Base-by-base conservation (phyloP, 768 basidiomycete genomes). In the Macrocybe gigantea region DNA sequence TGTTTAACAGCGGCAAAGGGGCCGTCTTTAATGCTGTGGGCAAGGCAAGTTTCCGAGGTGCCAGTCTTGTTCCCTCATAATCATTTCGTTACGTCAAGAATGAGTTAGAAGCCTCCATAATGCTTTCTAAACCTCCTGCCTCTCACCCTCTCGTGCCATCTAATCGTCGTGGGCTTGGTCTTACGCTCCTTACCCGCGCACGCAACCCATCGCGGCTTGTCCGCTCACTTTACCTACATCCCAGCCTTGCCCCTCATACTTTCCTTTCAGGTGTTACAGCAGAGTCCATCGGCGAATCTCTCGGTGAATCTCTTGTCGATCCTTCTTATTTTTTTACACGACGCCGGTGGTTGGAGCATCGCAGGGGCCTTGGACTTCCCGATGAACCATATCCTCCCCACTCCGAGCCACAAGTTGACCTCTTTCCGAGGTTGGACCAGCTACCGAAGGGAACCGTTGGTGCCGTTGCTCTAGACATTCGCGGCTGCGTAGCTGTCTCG, bases 11-110 rank as follows among this genome's bases (percentile, higher is more conserved):
- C 30, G 88, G 79, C 13, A 86, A 84, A 56, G 89, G 90, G 3
- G 84, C 89, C 7, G 88, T 92, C 12, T 92, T 89, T 68, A 92
- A 91, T 54, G 66, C 75, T 8, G 87, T 69, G 7, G 88, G 89
- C 39, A 88, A 89, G 74, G 88, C 87, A 47, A 41, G 62, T 5
- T 38, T 29, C 6, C n/a, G 43, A 30, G 31, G 47, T 11, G 39
- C 5, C 29, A n/a, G 12, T 33, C 10, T 31, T 34, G 48, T 40
- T 44, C 44, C 39, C 40, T 13, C 41, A 8, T 6, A 31, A 22
- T 5, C 14, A 30, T 12, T 30, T 33, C 44, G 36, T 7, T 34
- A 8, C 8, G 13, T 36, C 29, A 30, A 91, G 88, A 88, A 83
- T 54, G 90, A 93, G 65, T 74, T 93, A 2, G 90, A 92, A 62